phyloP scores from a whole-genome alignment of 495 filamentous ascomycete genomes.

The Daldinia vernicosa region DNA sequence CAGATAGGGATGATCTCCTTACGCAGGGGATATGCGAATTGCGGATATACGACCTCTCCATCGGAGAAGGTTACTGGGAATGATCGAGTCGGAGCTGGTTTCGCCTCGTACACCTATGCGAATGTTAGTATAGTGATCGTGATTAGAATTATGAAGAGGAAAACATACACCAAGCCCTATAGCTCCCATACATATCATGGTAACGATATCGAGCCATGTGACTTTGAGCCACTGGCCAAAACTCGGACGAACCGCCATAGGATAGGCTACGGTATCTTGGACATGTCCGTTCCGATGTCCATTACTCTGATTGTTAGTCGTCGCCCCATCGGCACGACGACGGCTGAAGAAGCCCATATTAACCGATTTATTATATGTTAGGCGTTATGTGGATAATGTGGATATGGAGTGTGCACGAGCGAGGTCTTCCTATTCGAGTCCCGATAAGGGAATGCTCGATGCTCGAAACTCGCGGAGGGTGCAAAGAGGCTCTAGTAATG shows the following conservation, averaged over 20 bases:
- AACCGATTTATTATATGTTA: background rate
- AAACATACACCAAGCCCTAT: conserved; percentile 65
- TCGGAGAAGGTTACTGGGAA: conserved; percentile 68
- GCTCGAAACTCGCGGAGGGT: background rate
- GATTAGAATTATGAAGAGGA: background rate
- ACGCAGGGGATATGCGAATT: conserved; percentile 69
- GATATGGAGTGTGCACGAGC: background rate
- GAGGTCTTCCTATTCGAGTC: background rate
- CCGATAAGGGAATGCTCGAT: conserved; percentile 1
- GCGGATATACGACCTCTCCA: conserved; percentile 66
- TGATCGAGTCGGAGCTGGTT: conserved; percentile 63
- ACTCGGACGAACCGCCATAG: conserved; percentile 53
- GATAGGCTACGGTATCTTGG: conserved; percentile 40
- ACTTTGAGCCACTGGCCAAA: conserved; percentile 66
- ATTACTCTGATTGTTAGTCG: conserved; percentile 12
- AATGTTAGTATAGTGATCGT: conserved; percentile 12
- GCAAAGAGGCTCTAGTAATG: background rate
- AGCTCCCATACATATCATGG: conserved; percentile 64
- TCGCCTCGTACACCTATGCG: conserved; percentile 62
- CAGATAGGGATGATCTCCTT: conserved; percentile 71
- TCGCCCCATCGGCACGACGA: conserved; percentile 21
- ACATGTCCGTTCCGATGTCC: conserved; percentile 21
- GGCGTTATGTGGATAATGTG: background rate
- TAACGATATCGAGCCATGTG: conserved; percentile 66
- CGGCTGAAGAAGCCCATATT: conserved; percentile 47